A percentile compares a stretch with the other conserved stretches of the same genome.
phyloP scores from a whole-genome alignment of 768 basidiomycete species.

The Asterophora lycoperdoides region DNA sequence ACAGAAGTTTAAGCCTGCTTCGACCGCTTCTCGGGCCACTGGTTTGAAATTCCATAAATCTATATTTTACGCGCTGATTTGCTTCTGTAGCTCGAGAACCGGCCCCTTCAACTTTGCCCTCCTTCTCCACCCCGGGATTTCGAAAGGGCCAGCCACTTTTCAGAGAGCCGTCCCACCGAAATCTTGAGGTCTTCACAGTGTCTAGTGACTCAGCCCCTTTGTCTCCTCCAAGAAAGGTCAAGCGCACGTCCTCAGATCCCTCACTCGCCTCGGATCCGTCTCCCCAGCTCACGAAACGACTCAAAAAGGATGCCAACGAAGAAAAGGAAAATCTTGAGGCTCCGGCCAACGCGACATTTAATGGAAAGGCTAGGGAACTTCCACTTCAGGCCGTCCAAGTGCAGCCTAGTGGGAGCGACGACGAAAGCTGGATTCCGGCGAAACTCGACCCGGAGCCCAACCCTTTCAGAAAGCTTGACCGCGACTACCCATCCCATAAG shows the following conservation, averaged over 20 bases:
- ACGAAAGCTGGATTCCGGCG: conserved; percentile 22
- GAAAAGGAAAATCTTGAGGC: conserved; percentile 35
- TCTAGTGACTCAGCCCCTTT: conserved; percentile 39
- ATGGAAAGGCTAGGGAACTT: conserved; percentile 19
- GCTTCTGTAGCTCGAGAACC: conserved; percentile 21
- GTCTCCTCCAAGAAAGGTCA: conserved; percentile 28
- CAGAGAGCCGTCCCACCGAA: conserved; percentile 10
- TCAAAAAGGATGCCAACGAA: conserved; percentile 21
- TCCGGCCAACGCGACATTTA: neutral
- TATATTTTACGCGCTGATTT: neutral
- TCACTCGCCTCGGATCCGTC: conserved; percentile 26
- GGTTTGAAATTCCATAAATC: neutral
- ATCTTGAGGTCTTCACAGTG: conserved; percentile 27
- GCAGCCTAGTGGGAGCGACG: conserved; percentile 3
- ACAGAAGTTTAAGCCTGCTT: conserved; percentile 18
- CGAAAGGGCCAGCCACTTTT: conserved; percentile 20
- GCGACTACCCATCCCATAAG: conserved; percentile 21
- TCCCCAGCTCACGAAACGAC: conserved; percentile 30
- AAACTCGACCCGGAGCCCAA: conserved; percentile 17
- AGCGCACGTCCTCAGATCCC: conserved; percentile 39
- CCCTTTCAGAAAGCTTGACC: conserved; percentile 24
- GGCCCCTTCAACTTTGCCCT: conserved; percentile 27
- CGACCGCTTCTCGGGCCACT: conserved; percentile 16
- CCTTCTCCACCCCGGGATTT: conserved; percentile 46
- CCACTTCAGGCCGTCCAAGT: neutral